Evolutionary conservation across 495 filamentous ascomycete species (phyloP).

Genomic region (Apiosordaria backusii): DNA sequence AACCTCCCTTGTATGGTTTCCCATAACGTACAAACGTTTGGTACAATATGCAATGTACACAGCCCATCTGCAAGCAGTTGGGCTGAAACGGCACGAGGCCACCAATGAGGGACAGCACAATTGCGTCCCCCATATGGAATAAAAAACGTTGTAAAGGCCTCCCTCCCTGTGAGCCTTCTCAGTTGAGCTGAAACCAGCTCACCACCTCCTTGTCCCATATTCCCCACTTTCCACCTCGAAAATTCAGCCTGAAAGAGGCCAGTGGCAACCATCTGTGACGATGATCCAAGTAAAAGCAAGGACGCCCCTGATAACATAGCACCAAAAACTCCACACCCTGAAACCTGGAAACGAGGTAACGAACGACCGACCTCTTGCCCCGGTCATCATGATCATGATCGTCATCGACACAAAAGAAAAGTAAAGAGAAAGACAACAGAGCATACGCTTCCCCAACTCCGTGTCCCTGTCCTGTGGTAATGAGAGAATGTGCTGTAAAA

Average conservation of each 20-base stretch:
- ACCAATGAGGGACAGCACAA: background rate
- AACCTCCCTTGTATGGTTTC: background rate
- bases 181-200: background rate
- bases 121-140: background rate
- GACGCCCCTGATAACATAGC: background rate
- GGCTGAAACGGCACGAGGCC: background rate
- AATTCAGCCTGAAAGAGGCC: slow-evolving; percentile 4
- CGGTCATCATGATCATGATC: background rate
- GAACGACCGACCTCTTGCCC: background rate
- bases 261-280: background rate
- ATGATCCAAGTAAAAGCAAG: background rate
- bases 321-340: background rate
- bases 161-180: background rate
- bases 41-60: slow-evolving; percentile 7
- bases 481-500: background rate
- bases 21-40: slow-evolving; percentile 4
- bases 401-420: background rate
- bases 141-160: background rate
- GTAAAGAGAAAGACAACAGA: slow-evolving; percentile 1
- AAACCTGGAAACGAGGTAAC: slow-evolving; percentile 1
- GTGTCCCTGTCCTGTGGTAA: background rate
- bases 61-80: background rate
- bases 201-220: background rate
- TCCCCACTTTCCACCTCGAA: background rate
- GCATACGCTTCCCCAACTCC: background rate